Percentiles rank a stretch among this genome's conserved stretches.
phyloP scores from a whole-genome alignment of 2,329 filamentous ascomycete species.

The Nannizziopsis arthrosporioides region DNA sequence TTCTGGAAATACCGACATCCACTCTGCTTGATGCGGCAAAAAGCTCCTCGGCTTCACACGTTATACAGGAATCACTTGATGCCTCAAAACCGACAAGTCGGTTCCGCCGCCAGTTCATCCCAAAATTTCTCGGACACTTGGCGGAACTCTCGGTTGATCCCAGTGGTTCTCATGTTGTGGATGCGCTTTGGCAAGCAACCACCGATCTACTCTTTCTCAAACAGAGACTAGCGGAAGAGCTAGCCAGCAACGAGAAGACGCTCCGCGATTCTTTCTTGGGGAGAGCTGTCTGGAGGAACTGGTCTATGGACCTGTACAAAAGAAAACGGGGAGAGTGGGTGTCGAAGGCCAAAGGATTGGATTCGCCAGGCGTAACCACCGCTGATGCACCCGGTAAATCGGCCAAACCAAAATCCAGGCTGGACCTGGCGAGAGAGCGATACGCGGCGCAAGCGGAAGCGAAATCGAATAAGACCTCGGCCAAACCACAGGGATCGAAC shows the following conservation, averaged over 20 bases:
- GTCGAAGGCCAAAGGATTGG: constrained; percentile 45
- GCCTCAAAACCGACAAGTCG: constrained; percentile 42
- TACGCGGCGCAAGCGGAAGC: constrained; percentile 37
- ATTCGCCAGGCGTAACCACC: constrained; percentile 19
- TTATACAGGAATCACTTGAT: constrained; percentile 52
- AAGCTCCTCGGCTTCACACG: constrained; percentile 47
- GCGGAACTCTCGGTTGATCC: constrained; percentile 49
- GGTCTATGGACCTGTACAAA: constrained; percentile 62
- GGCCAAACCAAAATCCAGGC: constrained; percentile 37
- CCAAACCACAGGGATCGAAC: background rate
- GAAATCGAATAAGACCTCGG: constrained; percentile 18
- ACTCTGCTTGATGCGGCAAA: constrained; percentile 55
- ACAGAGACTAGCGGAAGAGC: constrained; percentile 54
- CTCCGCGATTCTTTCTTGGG: constrained; percentile 55
- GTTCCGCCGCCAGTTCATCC: constrained; percentile 52
- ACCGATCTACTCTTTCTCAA: constrained; percentile 54
- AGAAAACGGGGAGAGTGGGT: constrained; percentile 53
- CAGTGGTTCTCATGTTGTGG: constrained; percentile 55
- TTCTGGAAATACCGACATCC: constrained; percentile 48
- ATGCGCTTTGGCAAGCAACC: constrained; percentile 54
- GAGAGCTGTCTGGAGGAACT: constrained; percentile 60
- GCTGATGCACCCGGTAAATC: constrained; percentile 13
- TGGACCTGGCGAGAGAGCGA: constrained; percentile 48
- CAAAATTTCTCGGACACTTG: constrained; percentile 51
- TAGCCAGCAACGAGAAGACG: constrained; percentile 46